A percentile compares a stretch with the other conserved stretches of the same genome.
Evolutionary conservation across 805 yeast genomes (phyloP).

Genomic region (Monosporozyma aerobia): DNA sequence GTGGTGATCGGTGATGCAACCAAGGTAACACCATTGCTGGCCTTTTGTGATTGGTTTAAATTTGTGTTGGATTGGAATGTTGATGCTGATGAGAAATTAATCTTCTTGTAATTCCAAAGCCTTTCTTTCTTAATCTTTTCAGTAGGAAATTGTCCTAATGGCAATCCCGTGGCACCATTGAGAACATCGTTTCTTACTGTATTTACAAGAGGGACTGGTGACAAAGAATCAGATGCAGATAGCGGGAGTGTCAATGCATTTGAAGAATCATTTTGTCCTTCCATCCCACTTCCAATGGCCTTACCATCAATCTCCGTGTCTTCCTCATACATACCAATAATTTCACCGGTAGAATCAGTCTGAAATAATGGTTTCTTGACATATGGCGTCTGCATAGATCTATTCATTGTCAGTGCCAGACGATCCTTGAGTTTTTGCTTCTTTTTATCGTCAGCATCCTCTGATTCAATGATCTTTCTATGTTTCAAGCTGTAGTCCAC

Average conservation of each 20-base stretch:
- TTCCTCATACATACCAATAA: conserved; percentile 33
- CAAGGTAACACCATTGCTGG: not conserved
- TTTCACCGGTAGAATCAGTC: conserved; percentile 15
- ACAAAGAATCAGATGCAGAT: not conserved
- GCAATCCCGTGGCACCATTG: conserved; percentile 62
- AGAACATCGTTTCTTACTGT: conserved; percentile 28
- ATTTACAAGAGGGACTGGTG: not conserved
- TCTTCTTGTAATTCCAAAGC: conserved; percentile 38
- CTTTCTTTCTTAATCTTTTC: conserved; percentile 48
- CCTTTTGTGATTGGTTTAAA: conserved; percentile 1
- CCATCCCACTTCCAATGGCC: not conserved
- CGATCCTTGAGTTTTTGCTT: not conserved
- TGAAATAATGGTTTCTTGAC: conserved; percentile 3
- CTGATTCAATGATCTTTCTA: conserved; percentile 23
- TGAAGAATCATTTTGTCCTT: not conserved
- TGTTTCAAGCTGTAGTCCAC: conserved; percentile 29
- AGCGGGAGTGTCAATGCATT: not conserved
- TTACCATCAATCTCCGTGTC: not conserved
- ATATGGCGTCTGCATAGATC: not conserved
- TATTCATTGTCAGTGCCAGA: not conserved
- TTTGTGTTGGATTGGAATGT: not conserved
- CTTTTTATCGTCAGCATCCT: conserved; percentile 7
- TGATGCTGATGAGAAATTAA: conserved; percentile 3
- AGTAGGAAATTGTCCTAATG: conserved; percentile 62
- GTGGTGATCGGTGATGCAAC: not conserved